Percentiles rank a stretch among this genome's conserved stretches.
phyloP scores from a whole-genome alignment of 2,329 filamentous ascomycete genomes.

The Colletotrichum nymphaeae region DNA sequence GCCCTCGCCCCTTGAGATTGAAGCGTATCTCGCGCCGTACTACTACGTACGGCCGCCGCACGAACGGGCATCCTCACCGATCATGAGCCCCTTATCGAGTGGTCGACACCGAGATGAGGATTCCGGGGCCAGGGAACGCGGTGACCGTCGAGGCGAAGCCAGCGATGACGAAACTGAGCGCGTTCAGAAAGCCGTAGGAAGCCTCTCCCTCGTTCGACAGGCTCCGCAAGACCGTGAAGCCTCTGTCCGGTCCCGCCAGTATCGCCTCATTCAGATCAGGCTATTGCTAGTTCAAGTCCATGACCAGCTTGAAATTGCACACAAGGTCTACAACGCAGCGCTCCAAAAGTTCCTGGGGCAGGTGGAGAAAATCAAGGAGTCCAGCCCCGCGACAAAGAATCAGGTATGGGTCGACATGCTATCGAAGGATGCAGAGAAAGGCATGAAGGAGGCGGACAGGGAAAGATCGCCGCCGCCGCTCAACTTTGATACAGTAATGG shows the following conservation, averaged over 20 bases:
- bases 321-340: conserved; percentile 3
- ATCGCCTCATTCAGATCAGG: conserved; percentile 11
- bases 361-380: not conserved
- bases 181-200: not conserved
- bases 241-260: not conserved
- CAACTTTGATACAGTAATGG: not conserved
- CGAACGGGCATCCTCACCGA: not conserved
- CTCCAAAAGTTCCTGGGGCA: not conserved
- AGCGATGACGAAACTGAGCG: not conserved
- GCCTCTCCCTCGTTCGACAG: not conserved
- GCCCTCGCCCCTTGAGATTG: not conserved
- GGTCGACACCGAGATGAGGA: not conserved
- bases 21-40: not conserved
- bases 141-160: not conserved
- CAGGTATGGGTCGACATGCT: conserved; percentile 21
- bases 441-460: not conserved
- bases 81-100: not conserved
- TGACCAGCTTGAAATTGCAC: conserved; percentile 16
- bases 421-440: not conserved
- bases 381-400: conserved; percentile 5
- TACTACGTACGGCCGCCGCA: not conserved
- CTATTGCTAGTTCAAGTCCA: conserved; percentile 17
- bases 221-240: not conserved
- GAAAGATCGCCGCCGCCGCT: not conserved
- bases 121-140: too few species aligned